Percentiles rank a stretch among this genome's conserved stretches.
Evolutionary conservation across 73 alveolate genomes (phyloP).

Genomic region (Tetrahymena borealis): DNA sequence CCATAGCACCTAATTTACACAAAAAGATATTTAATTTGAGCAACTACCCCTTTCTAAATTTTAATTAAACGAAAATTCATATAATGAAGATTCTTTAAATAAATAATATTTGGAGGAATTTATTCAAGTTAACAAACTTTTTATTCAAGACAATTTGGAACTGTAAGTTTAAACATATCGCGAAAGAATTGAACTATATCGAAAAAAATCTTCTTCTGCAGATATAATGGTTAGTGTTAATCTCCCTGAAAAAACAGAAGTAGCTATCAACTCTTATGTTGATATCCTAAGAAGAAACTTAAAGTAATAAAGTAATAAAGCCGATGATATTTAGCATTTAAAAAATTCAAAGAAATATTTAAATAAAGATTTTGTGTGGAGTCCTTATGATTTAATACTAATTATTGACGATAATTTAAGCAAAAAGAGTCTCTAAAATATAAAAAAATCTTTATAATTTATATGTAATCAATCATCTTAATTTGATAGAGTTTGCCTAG

Average conservation of each 20-base stretch:
- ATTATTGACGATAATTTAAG: not conserved
- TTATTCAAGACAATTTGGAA: not conserved
- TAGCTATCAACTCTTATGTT: not conserved
- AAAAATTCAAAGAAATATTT: not conserved
- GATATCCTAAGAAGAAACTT: not conserved
- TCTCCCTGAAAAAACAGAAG: not conserved
- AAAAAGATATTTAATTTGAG: too few relatives aligned
- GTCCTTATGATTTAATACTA: not conserved
- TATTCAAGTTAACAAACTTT: not conserved
- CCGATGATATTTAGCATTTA: not conserved
- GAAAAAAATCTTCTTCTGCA: not conserved
- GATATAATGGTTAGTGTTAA: not conserved
- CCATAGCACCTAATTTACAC: too few relatives aligned
- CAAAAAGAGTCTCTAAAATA: not conserved
- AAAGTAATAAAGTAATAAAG: not conserved
- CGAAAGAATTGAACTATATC: not conserved
- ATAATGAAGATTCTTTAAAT: not conserved
- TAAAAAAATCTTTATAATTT: not conserved
- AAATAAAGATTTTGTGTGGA: not conserved
- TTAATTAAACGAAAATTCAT: not conserved
- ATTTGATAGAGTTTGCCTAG: not conserved
- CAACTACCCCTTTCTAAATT: not conserved
- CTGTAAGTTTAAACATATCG: not conserved
- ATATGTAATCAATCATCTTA: not conserved
- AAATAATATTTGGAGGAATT: not conserved